Base-by-base conservation (phyloP, 768 basidiomycete genomes). In the Baorangia bicolor region DNA sequence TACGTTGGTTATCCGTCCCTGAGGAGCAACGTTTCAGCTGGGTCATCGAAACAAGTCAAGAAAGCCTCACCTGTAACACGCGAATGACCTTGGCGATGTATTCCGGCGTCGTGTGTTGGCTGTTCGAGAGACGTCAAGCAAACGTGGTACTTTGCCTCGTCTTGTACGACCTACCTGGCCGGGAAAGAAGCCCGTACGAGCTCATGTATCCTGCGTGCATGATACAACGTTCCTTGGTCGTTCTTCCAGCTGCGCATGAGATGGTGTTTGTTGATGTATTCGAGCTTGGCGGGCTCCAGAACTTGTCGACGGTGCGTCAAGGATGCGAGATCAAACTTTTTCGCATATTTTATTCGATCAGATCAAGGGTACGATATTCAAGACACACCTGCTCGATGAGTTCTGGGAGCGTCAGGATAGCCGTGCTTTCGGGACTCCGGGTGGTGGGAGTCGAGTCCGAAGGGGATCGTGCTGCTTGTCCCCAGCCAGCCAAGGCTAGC, bases 401-500 rank as follows among this genome's bases (percentile, higher is more conserved):
- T n/a, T 87, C 76, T 6, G 85, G 67, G 25, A 86, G 62, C 31
- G 72, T 79, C 82, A 87, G 80, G 13, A 90, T 67, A 12, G 77
- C 71, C 1, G 86, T 89, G 64, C 86, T 87, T 44, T 87, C 85
- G 0, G 87, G 87, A 1, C 82, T 81, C 33, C 75, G 74, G 31
- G 76, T 47, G 21, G 59, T 50, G 37, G 64, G 50, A 5, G 51
- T 58, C 57, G 54, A 59, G 61, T 56, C 58, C 54, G 57, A 52
- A 63, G 69, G 49, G 39, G 67, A 58, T 30, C 63, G 51, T 77
- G 78, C 10, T 80, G 77, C 11, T 79, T 83, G 64, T 23, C 94
- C 92, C 92, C 95, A 98, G 1, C 97, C 95, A n/a, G 92, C 87
- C 18, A 98, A 76, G 6, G 92, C 92, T 9, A 98, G 81, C 87